Base-by-base conservation (phyloP, 129 eudicot species). In the Centrapalus pauciflorus region DNA sequence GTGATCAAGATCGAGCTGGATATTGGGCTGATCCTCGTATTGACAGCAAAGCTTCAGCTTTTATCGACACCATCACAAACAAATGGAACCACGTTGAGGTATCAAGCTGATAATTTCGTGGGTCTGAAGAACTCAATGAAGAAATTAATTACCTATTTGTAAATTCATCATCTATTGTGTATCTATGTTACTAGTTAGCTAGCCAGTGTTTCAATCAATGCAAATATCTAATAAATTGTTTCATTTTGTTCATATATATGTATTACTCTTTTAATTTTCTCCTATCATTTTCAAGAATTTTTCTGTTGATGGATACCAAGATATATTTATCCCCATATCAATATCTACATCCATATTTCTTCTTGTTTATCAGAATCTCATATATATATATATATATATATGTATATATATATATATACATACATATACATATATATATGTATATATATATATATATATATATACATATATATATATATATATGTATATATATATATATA, bases 1-100 rank as follows among this genome's bases (percentile, higher is more conserved):
- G 81, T 41, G 81, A 76, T 61, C 81, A 76, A 69, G 81, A 76
- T 33, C 11, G 45, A 40, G 71, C 81, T 20, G 76, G 81, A 5
- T n/a, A n/a, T 11, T 70, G 75, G 81, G 81, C 81, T 5, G 81
- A 76, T 69, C 76, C 75, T 54, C 71, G 61, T 29, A 76, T 76
- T 9, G 81, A 76, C 41, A 69, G 76, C 76, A 76, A 76, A 61
- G 81, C 81, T 69, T 20, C 81, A 1, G 76, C 61, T 62, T 76
- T 51, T 60, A 76, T 76, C 4, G 51, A 69, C 41, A 69, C 51
- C 21, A 69, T 55, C 23, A 76, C 76, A 32, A 76, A 61, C 66
- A 52, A 30, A 61, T 76, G 81, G 81, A 76, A 69, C 81, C 61
- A 76, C 2, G 66, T 76, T 30, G 81, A 76, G 55, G 75, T 62